Conservation (phyloP, 306 rosid genomes). For the Acacia crassicarpa region DNA sequence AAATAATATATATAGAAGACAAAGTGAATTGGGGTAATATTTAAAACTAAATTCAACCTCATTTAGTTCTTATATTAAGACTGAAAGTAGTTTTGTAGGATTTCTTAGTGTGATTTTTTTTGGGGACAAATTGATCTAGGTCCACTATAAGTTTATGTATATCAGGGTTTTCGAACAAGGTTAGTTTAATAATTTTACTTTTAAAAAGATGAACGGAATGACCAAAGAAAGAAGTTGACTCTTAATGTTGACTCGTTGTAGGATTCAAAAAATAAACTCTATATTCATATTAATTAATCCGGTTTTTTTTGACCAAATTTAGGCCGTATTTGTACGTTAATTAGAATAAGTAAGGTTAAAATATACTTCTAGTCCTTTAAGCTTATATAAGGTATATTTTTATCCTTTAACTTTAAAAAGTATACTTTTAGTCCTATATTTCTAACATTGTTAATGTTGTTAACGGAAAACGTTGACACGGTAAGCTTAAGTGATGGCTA, state of each 20-base stretch:
- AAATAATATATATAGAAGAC: too few relatives aligned
- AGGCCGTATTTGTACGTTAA: not conserved
- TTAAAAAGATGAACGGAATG: not conserved
- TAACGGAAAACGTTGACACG: too few relatives aligned
- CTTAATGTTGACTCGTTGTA: not conserved
- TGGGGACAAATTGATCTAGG: not conserved
- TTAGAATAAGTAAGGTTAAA: too few relatives aligned
- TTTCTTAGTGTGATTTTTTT: not conserved
- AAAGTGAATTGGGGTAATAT: too few relatives aligned
- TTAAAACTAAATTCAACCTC: too few relatives aligned
- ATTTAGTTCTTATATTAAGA: too few relatives aligned
- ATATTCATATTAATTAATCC: not conserved
- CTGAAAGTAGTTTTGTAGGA: not conserved
- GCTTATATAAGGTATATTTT: too few relatives aligned
- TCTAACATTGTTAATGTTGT: too few relatives aligned
- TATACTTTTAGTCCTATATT: too few relatives aligned
- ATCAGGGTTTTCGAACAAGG: not conserved
- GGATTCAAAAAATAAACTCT: not conserved
- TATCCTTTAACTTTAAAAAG: too few relatives aligned
- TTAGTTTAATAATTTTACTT: not conserved
- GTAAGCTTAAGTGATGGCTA: too few relatives aligned
- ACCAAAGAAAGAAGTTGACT: not conserved
- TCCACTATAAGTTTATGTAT: not conserved
- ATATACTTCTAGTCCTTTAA: too few relatives aligned
- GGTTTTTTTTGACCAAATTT: not conserved